Evolutionary conservation across 768 basidiomycete species (phyloP).

Genomic region (Termitomyces sp.): DNA sequence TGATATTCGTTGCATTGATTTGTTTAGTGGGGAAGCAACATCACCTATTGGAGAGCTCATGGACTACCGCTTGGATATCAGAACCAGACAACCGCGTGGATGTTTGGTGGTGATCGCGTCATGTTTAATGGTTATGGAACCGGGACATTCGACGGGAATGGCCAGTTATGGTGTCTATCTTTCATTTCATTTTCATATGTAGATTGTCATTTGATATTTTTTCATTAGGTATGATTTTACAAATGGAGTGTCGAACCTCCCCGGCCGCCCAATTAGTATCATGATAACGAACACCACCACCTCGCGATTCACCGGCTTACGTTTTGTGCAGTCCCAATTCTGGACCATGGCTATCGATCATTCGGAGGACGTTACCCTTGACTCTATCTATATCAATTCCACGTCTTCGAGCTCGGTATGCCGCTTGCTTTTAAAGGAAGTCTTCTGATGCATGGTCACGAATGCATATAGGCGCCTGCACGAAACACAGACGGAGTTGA

Average conservation of each 20-base stretch:
- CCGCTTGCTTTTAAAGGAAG: not conserved
- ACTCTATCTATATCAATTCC: conserved; percentile 33
- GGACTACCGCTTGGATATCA: conserved; percentile 26
- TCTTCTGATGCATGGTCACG: not conserved
- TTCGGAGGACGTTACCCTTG: conserved; percentile 28
- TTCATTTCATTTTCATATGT: not conserved
- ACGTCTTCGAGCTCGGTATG: conserved; percentile 26
- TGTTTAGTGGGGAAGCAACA: conserved; percentile 26
- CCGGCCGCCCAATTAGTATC: conserved; percentile 30
- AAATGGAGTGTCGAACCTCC: conserved; percentile 29
- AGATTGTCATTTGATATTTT: not conserved
- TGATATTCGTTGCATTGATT: not conserved
- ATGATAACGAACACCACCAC: conserved; percentile 30
- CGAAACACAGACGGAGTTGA: conserved; percentile 33
- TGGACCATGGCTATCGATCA: conserved; percentile 33
- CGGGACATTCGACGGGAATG: conserved; percentile 36
- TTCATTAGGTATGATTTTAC: conserved; percentile 27
- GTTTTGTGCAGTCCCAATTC: conserved; percentile 35
- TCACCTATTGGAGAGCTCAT: conserved; percentile 31
- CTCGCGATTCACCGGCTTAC: conserved; percentile 27
- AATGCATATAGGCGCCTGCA: conserved; percentile 16
- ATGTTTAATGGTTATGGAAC: conserved; percentile 23
- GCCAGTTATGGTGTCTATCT: conserved; percentile 28
- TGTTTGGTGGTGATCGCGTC: conserved; percentile 26
- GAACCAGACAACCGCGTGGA: conserved; percentile 31